Conservation (phyloP, 2,329 filamentous ascomycete species). For the Botrytis byssoidea region DNA sequence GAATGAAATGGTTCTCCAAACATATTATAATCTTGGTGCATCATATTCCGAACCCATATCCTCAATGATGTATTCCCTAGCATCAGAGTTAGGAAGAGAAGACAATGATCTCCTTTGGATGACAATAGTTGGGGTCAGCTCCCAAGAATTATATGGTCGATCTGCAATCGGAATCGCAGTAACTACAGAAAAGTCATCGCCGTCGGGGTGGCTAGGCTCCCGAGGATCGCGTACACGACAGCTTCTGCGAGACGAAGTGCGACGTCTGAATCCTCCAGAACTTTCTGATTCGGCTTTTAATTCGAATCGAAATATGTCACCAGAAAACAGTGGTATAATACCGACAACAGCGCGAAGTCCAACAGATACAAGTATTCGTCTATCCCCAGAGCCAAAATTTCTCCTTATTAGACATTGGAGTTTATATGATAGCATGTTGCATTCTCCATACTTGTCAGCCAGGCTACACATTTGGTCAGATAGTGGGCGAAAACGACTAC, state of each 20-base stretch:
- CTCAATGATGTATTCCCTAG: constrained; percentile 89
- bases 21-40: constrained; percentile 83
- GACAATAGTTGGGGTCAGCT: constrained; percentile 91
- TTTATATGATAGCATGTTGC: constrained; percentile 96
- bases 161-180: constrained; percentile 77
- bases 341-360: constrained; percentile 85
- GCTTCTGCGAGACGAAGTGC: constrained; percentile 87
- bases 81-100: constrained; percentile 90
- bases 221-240: constrained; percentile 82
- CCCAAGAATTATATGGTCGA: constrained; percentile 85
- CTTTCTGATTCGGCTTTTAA: constrained; percentile 53
- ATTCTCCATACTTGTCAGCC: constrained; percentile 91
- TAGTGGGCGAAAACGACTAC: constrained; percentile 78
- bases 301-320: constrained; percentile 58
- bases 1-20: constrained; percentile 71
- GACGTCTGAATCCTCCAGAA: constrained; percentile 82
- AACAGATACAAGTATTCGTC: constrained; percentile 85
- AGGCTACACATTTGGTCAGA: constrained; percentile 94
- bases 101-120: constrained; percentile 97
- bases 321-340: constrained; percentile 76
- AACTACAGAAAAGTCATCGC: constrained; percentile 54
- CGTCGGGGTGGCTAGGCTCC: constrained; percentile 74
- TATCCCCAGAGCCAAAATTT: constrained; percentile 92
- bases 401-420: constrained; percentile 95
- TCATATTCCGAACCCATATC: constrained; percentile 95